Conservation (phyloP, 116 monocot species). For the Cymodocea nodosa region DNA sequence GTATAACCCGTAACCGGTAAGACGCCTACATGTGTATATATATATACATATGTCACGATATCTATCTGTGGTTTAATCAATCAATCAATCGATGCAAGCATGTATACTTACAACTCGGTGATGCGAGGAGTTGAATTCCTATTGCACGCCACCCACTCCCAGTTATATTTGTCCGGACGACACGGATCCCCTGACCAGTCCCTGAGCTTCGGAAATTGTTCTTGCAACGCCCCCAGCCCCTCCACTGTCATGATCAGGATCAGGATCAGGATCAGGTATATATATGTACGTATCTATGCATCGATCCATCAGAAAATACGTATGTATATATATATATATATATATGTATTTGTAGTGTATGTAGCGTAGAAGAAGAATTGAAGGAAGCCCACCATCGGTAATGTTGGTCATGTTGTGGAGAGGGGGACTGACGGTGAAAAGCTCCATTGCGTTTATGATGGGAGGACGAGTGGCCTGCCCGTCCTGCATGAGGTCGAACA, state of each 20-base stretch:
- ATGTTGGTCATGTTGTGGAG: neutral
- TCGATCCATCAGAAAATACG: too few relatives aligned
- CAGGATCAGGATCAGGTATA: too few relatives aligned
- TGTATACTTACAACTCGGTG: conserved; percentile 8
- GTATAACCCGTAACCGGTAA: conserved; percentile 7
- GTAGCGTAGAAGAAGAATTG: too few relatives aligned
- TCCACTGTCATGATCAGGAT: conserved; percentile 10
- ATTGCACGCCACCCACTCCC: conserved; percentile 21
- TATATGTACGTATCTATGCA: too few relatives aligned
- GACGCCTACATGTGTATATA: conserved; percentile 8
- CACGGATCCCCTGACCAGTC: conserved; percentile 23
- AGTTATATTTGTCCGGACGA: conserved; percentile 13
- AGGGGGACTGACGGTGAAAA: conserved; percentile 2
- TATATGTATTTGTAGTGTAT: too few relatives aligned
- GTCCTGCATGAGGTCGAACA: conserved; percentile 6
- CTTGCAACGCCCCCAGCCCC: neutral
- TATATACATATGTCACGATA: too few relatives aligned
- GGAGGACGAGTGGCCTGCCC: conserved; percentile 24
- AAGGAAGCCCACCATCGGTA: neutral
- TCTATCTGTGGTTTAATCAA: too few relatives aligned
- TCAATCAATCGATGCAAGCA: too few relatives aligned
- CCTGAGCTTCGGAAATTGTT: neutral
- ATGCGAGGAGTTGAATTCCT: conserved; percentile 6
- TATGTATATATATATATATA: too few relatives aligned
- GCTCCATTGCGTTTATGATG: conserved; percentile 28